Conservation (phyloP, 768 basidiomycete species). For the Termitomyces sp. region DNA sequence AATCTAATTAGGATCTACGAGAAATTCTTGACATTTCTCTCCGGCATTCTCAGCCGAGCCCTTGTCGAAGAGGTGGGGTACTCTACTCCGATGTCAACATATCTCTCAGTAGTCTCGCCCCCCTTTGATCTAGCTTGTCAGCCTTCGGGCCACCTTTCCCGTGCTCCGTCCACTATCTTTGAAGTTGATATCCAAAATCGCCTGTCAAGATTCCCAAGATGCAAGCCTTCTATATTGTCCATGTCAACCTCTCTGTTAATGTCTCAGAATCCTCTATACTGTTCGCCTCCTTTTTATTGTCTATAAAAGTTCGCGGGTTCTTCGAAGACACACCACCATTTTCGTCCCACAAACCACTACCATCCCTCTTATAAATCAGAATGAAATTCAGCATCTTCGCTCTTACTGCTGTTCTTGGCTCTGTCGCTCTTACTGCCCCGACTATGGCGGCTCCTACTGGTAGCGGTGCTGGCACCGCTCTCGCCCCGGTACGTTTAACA, state of each 20-base stretch:
- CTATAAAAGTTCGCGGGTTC: not conserved
- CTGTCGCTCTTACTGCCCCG: not conserved
- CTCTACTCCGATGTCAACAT: not conserved
- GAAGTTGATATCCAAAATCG: not conserved
- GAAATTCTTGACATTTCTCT: not conserved
- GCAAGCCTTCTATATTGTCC: not conserved
- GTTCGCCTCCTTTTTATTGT: not conserved
- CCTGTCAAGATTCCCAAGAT: not conserved
- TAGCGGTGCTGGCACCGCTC: not conserved
- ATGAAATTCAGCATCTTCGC: constrained; percentile 9
- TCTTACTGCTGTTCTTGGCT: constrained; percentile 4
- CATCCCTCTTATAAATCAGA: not conserved
- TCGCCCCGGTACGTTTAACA: not conserved
- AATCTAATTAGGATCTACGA: too few species aligned
- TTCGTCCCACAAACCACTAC: not conserved
- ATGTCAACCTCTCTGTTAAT: not conserved
- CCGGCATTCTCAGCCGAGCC: not conserved
- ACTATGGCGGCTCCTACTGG: constrained; percentile 2
- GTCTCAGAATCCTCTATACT: not conserved
- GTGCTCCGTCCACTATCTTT: not conserved
- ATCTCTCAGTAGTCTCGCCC: not conserved
- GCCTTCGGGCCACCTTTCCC: not conserved
- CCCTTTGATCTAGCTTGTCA: too few species aligned
- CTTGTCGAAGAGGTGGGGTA: not conserved
- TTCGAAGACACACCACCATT: not conserved